phyloP scores from a whole-genome alignment of 768 basidiomycete species.

The Hygrocybe coccinea region DNA sequence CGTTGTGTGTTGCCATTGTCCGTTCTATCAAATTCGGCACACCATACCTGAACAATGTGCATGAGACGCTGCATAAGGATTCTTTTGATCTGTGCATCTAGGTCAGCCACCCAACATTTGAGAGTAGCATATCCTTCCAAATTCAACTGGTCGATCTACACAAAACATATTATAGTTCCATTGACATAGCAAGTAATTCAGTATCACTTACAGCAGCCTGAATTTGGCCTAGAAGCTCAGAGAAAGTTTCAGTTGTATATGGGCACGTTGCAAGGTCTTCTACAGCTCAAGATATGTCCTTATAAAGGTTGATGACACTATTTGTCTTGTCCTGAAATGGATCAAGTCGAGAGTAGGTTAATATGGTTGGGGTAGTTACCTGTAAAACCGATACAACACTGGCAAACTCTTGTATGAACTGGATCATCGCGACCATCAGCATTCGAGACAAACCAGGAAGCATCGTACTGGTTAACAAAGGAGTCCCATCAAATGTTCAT shows the following conservation, averaged over 20 bases:
- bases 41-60: constrained; percentile 83
- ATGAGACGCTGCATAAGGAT: constrained; percentile 72
- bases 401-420: constrained; percentile 94
- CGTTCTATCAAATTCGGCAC: constrained; percentile 72
- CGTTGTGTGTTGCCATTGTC: constrained; percentile 65
- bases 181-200: background rate
- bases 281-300: constrained; percentile 76
- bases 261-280: constrained; percentile 86
- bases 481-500: constrained; percentile 97
- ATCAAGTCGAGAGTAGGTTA: constrained; percentile 1
- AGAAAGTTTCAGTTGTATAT: constrained; percentile 80
- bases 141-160: constrained; percentile 89
- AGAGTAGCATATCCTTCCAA: constrained; percentile 94
- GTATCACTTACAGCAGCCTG: constrained; percentile 68
- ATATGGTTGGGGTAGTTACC: constrained; percentile 34
- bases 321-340: constrained; percentile 81
- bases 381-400: constrained; percentile 88
- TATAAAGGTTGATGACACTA: constrained; percentile 84
- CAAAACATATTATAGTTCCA: background rate
- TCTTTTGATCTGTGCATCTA: constrained; percentile 77
- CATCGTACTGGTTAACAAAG: constrained; percentile 92
- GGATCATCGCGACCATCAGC: constrained; percentile 81
- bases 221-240: constrained; percentile 67
- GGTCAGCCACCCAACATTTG: constrained; percentile 84
- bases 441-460: constrained; percentile 64